A percentile compares a stretch with the other conserved stretches of the same genome.
Evolutionary conservation across 768 basidiomycete genomes (phyloP).

Genomic region (Russula virescens): DNA sequence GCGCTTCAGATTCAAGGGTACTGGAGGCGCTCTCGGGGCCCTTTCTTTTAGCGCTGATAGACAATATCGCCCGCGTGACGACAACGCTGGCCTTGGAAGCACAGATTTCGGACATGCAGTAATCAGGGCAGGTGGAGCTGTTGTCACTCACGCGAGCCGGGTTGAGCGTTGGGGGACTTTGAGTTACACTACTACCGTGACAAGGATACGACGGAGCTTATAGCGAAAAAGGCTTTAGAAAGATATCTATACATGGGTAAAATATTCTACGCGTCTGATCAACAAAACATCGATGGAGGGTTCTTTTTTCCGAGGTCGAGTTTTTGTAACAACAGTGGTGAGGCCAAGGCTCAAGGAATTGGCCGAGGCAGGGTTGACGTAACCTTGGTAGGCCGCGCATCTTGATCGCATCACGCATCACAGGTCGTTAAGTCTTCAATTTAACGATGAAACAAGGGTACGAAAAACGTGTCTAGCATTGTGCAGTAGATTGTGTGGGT

Average conservation of each 20-base stretch:
- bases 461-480: no score
- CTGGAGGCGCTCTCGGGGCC: background rate
- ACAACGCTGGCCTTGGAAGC: no score
- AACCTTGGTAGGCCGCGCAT: background rate
- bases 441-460: background rate
- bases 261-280: no score
- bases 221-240: no score
- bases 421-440: background rate
- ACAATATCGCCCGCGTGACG: background rate
- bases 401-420: background rate
- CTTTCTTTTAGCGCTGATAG: background rate
- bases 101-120: background rate
- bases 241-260: background rate
- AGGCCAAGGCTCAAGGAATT: background rate
- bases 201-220: background rate
- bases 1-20: background rate
- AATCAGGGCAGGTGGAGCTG: background rate
- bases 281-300: no score
- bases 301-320: background rate
- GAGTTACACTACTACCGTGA: no score
- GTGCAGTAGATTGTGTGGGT: no score
- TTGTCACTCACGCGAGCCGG: background rate
- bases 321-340: no score
- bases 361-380: slow-evolving; percentile 1
- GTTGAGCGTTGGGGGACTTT: no score